phyloP scores from a whole-genome alignment of 148 eudicot species.

The Arbutus unedo region DNA sequence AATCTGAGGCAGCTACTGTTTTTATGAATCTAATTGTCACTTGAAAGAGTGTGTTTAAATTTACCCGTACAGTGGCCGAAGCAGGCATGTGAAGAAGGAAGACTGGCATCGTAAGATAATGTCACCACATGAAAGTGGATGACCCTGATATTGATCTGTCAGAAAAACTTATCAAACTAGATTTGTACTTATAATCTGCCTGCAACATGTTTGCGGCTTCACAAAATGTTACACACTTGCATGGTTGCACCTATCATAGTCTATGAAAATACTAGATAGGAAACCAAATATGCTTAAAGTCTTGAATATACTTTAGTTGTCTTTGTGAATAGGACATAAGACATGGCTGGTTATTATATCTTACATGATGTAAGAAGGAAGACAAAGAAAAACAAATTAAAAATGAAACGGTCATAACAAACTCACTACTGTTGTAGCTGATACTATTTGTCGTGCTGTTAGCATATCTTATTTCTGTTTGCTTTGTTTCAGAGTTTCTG shows the following conservation, averaged over 20 bases:
- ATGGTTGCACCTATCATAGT: background rate
- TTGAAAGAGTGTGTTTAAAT: background rate
- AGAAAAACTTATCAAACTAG: background rate
- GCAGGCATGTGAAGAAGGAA: background rate
- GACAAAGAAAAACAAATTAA: background rate
- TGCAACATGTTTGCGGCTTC: background rate
- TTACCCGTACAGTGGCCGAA: background rate
- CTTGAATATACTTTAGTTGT: background rate
- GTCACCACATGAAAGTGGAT: background rate
- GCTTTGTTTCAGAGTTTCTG: background rate
- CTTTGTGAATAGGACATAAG: background rate
- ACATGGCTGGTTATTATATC: background rate
- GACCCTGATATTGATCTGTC: background rate
- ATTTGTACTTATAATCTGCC: background rate
- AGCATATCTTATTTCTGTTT: background rate
- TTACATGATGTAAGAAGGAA: background rate
- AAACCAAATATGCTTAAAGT: background rate
- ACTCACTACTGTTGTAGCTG: background rate
- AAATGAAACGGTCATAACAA: background rate
- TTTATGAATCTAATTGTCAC: conserved; percentile 5
- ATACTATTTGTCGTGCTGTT: background rate
- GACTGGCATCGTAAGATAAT: background rate
- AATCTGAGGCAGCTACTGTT: conserved; percentile 17
- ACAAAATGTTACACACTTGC: background rate
- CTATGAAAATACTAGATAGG: background rate